Base-by-base conservation (phyloP, 1,284 basidiomycete genomes). In the Athelia sp. region DNA sequence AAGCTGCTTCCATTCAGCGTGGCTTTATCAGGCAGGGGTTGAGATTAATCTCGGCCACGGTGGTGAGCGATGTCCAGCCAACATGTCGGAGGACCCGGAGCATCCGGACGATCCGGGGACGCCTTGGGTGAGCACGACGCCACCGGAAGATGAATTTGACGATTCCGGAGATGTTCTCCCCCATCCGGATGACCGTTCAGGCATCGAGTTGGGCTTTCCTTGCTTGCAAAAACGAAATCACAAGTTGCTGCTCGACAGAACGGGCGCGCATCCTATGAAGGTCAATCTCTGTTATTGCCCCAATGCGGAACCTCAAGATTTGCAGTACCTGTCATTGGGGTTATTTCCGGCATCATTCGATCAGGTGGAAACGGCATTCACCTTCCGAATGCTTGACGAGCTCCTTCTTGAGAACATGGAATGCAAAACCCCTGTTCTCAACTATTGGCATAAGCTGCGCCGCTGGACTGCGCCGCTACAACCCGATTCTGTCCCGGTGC, bases 321-420 rank as follows among this genome's bases (percentile, higher is more conserved):
- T 52, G 4, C 54, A 54, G 26, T 47, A 49, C 21, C 32, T 52
- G 10, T 18, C 14, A 15, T 19, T 44, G 3, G 43, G 46, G 3
- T 24, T 38, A 9, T 50, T 48, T 18, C 50, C 49, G 1, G 50
- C 50, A 0, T 34, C 44, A 3, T 14, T 9, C 4, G n/a, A 26
- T 1, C 22, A 29, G 3, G 45, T 53, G 4, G 19, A 26, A 15
- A 55, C 53, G 6, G 53, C 42, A n/a, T 56, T 56, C 45, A 54
- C 53, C 0, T 43, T 46, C 29, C 23, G 34, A 2, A 34, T 52
- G 3, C 44, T 54, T 4, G 53, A 54, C 31, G 50, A 52, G 24
- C 50, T 50, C 19, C 34, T 42, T 1, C 44, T 52, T 1, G 21
- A 52, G 1, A 54, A 54, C 22, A 18, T 40, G 4, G 51, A 50